These are phyloP conservation scores for Tylopilus plumbeoviolaceoides DNA, from an alignment of 768 basidiomycete species.

Conservation along the genomic window DNA sequence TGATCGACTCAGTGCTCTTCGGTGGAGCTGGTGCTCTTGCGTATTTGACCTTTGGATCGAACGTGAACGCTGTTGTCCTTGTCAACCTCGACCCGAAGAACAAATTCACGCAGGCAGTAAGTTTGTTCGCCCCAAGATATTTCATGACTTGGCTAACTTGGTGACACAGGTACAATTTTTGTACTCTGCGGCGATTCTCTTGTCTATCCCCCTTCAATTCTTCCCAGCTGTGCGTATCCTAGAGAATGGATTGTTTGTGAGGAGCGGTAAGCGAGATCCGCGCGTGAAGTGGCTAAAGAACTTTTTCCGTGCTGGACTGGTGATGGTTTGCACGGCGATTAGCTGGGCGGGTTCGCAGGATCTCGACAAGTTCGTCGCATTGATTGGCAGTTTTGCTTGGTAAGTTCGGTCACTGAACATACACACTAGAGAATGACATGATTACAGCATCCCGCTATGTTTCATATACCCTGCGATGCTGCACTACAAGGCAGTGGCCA, in stretches of 20 bases:
- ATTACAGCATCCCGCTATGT: conserved; percentile 79
- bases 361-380: conserved; percentile 92
- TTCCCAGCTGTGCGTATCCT: conserved; percentile 98
- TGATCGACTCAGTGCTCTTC: conserved; percentile 58
- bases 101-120: conserved; percentile 83
- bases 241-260: conserved; percentile 90
- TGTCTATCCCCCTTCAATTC: conserved; percentile 90
- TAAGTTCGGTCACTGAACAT: conserved; percentile 33
- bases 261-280: conserved; percentile 75
- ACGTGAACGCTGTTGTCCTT: conserved; percentile 90
- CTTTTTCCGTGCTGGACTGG: conserved; percentile 68
- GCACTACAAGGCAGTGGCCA: conserved; percentile 83
- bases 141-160: neutral
- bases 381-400: conserved; percentile 95
- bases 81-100: conserved; percentile 85
- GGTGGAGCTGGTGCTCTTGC: conserved; percentile 84
- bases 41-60: conserved; percentile 82
- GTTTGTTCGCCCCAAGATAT: conserved; percentile 27
- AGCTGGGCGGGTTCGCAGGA: conserved; percentile 82
- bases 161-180: conserved; percentile 66
- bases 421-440: conserved; percentile 10
- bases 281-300: conserved; percentile 98
- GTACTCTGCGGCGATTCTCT: conserved; percentile 88
- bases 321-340: conserved; percentile 77
- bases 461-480: conserved; percentile 93